Evolutionary conservation across 306 rosid species (phyloP), one percentile per base, ranked within the genome.

Genomic region (Rosa persica): DNA sequence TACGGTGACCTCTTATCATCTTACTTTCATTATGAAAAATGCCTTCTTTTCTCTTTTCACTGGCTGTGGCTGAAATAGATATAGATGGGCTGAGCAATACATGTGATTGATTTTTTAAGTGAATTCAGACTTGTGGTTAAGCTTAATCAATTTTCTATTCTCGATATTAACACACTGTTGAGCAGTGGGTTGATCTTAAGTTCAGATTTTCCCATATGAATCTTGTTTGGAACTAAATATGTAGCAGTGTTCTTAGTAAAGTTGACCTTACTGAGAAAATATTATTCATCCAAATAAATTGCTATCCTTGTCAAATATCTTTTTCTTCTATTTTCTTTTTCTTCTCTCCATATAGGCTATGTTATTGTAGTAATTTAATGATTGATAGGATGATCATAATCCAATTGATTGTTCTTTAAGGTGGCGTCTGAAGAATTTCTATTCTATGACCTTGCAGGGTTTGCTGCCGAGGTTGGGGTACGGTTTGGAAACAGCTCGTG

Each of bases 391-490:
- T 62, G 20, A 61, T 58, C 43, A 23, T 57, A 74, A 22, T 61
- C 46, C 38, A 15, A 46, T 61, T 30, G 34, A 61, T 75, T 61
- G 43, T 75, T 58, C 43, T 58, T 74, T 34, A 48, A 25, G 55
- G 27, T 43, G 70, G 44, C 44, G 4, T 11, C 57, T 60, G 43
- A 75, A 60, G 64, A 19, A 30, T 34, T 64, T 73, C 5, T 85
- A 8, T 48, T 23, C 12, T 22, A 17, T 62, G 73, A 42, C 42
- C 70, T 27, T 47, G 42, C 55, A 94, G 98, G 96, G 96, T n/a
- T 76, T 89, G 85, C 92, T 88, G 72, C 94, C 91, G 11, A 89
- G 97, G 77, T 93, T 91, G 75, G 82, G 93, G 80, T 86, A 96
- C 13, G 89, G 94, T 70, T 82, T 94, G 87, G 92, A 85, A 69